phyloP scores from a whole-genome alignment of 495 filamentous ascomycete genomes.

The Opeltia flavorubescens region DNA sequence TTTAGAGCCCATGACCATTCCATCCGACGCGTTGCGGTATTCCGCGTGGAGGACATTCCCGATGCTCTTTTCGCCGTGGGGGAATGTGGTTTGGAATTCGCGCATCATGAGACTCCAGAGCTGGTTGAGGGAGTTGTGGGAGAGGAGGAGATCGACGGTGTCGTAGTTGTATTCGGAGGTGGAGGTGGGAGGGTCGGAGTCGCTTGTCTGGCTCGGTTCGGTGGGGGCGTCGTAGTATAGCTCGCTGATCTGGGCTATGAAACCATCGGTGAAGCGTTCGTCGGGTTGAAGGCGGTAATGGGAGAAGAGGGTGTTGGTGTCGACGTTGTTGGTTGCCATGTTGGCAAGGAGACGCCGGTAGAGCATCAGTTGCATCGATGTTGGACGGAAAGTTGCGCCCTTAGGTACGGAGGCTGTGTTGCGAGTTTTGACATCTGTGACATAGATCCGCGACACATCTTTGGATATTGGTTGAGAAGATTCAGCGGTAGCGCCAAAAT shows the following conservation, averaged over 20 bases:
- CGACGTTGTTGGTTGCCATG: conserved; percentile 56
- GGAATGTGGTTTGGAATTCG: conserved; percentile 42
- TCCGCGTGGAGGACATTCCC: conserved; percentile 38
- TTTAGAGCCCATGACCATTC: conserved; percentile 48
- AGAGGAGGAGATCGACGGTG: conserved; percentile 39
- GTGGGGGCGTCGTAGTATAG: conserved; percentile 31
- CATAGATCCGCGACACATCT: conserved; percentile 40
- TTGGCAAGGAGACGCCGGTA: conserved; percentile 77
- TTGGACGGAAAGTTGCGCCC: conserved; percentile 55
- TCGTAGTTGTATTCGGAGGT: conserved; percentile 29
- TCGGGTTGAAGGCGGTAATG: conserved; percentile 55
- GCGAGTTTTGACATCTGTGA: conserved; percentile 85
- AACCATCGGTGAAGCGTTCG: conserved; percentile 57
- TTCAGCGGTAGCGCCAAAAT: conserved; percentile 1
- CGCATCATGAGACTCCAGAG: conserved; percentile 57
- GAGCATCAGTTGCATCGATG: conserved; percentile 75
- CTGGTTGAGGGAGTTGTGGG: conserved; percentile 40
- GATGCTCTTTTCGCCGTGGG: conserved; percentile 32
- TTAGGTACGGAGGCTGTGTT: conserved; percentile 44
- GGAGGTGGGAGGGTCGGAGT: conserved; percentile 1
- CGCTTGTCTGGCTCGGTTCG: conserved; percentile 17
- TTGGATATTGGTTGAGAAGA: not conserved
- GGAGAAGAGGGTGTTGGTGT: conserved; percentile 48
- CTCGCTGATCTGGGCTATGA: conserved; percentile 68
- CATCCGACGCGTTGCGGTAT: conserved; percentile 25